Conservation (phyloP, 805 yeast species). For the Wickerhamomyces canadensis region DNA sequence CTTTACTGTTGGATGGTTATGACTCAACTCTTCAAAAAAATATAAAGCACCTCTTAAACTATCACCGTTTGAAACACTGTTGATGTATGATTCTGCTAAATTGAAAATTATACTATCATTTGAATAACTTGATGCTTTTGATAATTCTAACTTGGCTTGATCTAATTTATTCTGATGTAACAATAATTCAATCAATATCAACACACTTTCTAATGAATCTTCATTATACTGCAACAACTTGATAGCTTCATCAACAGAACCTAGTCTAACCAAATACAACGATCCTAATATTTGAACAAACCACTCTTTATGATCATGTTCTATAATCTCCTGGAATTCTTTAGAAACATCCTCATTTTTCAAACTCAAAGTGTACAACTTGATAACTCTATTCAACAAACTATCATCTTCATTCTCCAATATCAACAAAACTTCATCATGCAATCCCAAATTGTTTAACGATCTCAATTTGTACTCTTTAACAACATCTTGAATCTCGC, state of each 20-base stretch:
- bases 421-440: conserved; percentile 10
- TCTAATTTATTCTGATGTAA: conserved; percentile 37
- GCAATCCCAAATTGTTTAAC: conserved; percentile 25
- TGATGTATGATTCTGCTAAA: conserved; percentile 71
- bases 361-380: conserved; percentile 23
- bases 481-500: conserved; percentile 25
- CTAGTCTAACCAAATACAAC: conserved; percentile 34
- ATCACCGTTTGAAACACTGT: conserved; percentile 37
- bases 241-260: conserved; percentile 38
- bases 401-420: neutral
- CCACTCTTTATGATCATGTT: conserved; percentile 20
- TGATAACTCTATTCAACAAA: conserved; percentile 17
- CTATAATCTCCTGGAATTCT: conserved; percentile 18
- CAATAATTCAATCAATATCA: conserved; percentile 35
- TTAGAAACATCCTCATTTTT: conserved; percentile 15
- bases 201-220: conserved; percentile 34
- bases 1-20: conserved; percentile 42
- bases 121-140: conserved; percentile 41
- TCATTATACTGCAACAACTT: conserved; percentile 32
- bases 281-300: conserved; percentile 35
- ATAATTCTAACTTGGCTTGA: conserved; percentile 41
- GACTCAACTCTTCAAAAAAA: conserved; percentile 77
- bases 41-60: conserved; percentile 42
- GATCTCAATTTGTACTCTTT: conserved; percentile 31
- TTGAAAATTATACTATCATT: conserved; percentile 75